Evolutionary conservation across 2,329 filamentous ascomycete genomes (phyloP).

Genomic region (Colletotrichum neosansevieriae): DNA sequence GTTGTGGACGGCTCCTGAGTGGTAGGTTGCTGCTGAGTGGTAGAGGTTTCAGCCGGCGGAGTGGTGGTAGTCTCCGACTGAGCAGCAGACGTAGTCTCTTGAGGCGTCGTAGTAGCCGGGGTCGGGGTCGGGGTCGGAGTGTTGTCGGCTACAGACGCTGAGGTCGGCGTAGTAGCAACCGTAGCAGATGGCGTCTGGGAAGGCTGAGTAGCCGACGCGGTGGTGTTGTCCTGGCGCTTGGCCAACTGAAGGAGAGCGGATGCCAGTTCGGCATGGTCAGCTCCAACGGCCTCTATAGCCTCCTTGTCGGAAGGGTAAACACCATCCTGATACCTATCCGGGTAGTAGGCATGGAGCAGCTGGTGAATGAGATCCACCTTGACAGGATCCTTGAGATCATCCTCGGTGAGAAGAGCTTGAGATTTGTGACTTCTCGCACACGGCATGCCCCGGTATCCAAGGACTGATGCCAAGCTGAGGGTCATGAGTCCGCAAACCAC

Average conservation of each 20-base stretch:
- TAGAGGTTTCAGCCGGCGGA: conserved; percentile 33
- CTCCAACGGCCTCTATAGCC: conserved; percentile 73
- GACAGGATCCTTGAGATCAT: conserved; percentile 47
- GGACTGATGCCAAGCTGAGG: conserved; percentile 43
- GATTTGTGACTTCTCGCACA: conserved; percentile 30
- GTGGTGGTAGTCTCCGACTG: conserved; percentile 28
- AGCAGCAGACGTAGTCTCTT: conserved; percentile 19
- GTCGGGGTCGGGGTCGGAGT: conserved; percentile 44
- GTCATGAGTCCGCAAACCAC: conserved; percentile 43
- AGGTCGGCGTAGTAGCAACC: conserved; percentile 27
- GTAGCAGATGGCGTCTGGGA: conserved; percentile 38
- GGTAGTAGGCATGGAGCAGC: conserved; percentile 73
- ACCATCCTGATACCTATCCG: conserved; percentile 75
- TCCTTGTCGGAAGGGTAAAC: conserved; percentile 74
- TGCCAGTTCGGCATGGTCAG: conserved; percentile 71
- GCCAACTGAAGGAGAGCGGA: conserved; percentile 73
- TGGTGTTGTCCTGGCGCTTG: conserved; percentile 65
- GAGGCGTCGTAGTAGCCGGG: conserved; percentile 40
- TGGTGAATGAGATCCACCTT: conserved; percentile 73
- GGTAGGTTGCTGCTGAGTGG: conserved; percentile 34
- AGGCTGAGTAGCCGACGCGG: conserved; percentile 42
- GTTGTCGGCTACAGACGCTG: conserved; percentile 12
- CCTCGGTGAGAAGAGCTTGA: conserved; percentile 19
- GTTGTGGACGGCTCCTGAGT: not conserved
- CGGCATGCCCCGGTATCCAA: conserved; percentile 28